Evolutionary conservation across 2,329 filamentous ascomycete genomes (phyloP).

Genomic region (Arthrinium phaeospermum): DNA sequence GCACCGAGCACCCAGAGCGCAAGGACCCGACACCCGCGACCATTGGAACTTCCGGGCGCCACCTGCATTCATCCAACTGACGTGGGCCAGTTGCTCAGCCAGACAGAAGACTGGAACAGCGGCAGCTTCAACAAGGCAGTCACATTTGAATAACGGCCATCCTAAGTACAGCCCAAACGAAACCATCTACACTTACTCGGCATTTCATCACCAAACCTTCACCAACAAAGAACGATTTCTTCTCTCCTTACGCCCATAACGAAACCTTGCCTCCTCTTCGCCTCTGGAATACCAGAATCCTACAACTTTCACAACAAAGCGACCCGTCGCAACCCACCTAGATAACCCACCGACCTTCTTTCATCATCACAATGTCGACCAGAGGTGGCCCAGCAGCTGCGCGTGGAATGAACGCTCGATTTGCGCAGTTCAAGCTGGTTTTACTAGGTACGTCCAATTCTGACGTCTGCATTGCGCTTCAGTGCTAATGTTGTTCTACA

Average conservation of each 20-base stretch:
- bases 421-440: conserved; percentile 99
- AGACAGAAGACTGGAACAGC: conserved; percentile 16
- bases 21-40: not conserved
- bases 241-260: not conserved
- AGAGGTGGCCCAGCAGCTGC: conserved; percentile 70
- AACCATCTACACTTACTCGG: conserved; percentile 10
- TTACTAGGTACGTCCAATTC: conserved; percentile 73
- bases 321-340: not conserved
- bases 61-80: conserved; percentile 16
- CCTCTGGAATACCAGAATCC: not conserved
- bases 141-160: conserved; percentile 9
- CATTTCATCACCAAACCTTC: conserved; percentile 10
- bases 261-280: not conserved
- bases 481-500: conserved; percentile 45
- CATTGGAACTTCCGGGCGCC: conserved; percentile 7
- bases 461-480: conserved; percentile 21
- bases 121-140: conserved; percentile 15
- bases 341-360: conserved; percentile 6
- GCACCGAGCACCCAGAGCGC: conserved; percentile 2
- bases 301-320: conserved; percentile 8
- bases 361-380: conserved; percentile 72
- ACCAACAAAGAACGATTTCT: conserved; percentile 3
- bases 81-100: conserved; percentile 16
- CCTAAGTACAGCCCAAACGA: conserved; percentile 10
- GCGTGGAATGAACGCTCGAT: conserved; percentile 76